phyloP scores from a whole-genome alignment of 2,329 filamentous ascomycete species.

The Malbranchea zuffiana region DNA sequence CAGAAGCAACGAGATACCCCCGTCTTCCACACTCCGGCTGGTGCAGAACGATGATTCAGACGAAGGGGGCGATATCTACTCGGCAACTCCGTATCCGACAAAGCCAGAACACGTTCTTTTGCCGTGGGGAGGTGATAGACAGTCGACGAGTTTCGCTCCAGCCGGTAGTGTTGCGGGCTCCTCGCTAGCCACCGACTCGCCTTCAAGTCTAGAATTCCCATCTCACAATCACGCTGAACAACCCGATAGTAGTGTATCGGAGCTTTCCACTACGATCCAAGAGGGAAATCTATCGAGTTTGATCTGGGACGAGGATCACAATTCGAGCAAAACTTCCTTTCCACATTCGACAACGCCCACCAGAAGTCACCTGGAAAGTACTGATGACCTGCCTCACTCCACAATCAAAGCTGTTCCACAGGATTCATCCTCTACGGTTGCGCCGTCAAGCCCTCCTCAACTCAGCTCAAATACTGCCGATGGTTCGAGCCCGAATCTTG shows the following conservation, averaged over 20 bases:
- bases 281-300: constrained; percentile 13
- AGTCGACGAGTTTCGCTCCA: constrained; percentile 2
- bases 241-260: constrained; percentile 9
- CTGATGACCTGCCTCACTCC: constrained; percentile 19
- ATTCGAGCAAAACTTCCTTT: constrained; percentile 16
- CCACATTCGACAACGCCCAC: constrained; percentile 11
- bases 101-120: constrained; percentile 37
- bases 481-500: constrained; percentile 32
- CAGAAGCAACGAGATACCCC: constrained; percentile 34
- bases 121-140: constrained; percentile 30
- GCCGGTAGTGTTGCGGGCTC: constrained; percentile 22
- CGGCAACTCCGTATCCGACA: constrained; percentile 37
- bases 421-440: constrained; percentile 21
- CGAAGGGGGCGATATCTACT: constrained; percentile 31
- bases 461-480: constrained; percentile 17
- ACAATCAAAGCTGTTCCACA: constrained; percentile 31
- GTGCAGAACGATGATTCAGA: constrained; percentile 22
- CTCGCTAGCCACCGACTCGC: not conserved
- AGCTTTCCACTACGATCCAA: constrained; percentile 9
- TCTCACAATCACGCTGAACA: constrained; percentile 8
- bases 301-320: constrained; percentile 13
- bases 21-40: constrained; percentile 29
- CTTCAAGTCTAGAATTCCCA: constrained; percentile 4
- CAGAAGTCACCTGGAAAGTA: constrained; percentile 14
- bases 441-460: constrained; percentile 16